Evolutionary conservation across 2,329 filamentous ascomycete species (phyloP).

Genomic region (Graphilbum fragrans): DNA sequence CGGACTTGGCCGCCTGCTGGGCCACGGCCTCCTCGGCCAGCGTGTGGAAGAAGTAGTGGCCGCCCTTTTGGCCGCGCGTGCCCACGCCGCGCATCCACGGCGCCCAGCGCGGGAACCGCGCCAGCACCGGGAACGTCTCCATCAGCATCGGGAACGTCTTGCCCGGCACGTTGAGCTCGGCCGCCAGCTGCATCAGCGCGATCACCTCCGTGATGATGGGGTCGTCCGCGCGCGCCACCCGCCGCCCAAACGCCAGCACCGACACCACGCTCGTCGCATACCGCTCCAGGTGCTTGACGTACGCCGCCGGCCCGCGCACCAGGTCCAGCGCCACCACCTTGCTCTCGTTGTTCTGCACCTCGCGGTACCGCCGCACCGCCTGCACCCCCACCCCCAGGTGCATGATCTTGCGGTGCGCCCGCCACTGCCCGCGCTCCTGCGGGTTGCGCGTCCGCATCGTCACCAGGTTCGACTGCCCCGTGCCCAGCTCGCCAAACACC

Average conservation of each 20-base stretch:
- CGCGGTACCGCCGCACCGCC: conserved; percentile 38
- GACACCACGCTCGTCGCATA: conserved; percentile 40
- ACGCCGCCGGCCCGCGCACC: conserved; percentile 28
- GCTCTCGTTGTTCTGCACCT: conserved; percentile 47
- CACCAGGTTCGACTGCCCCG: conserved; percentile 28
- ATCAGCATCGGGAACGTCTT: conserved; percentile 44
- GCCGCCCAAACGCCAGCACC: conserved; percentile 43
- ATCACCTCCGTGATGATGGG: conserved; percentile 49
- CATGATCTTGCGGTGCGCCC: conserved; percentile 35
- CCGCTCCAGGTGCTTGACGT: conserved; percentile 40
- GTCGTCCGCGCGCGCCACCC: conserved; percentile 36
- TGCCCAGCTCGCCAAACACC: conserved; percentile 32
- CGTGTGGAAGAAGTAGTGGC: conserved; percentile 37
- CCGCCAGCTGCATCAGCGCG: conserved; percentile 42
- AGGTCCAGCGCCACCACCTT: conserved; percentile 39
- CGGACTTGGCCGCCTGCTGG: conserved; percentile 19
- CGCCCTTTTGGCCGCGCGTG: conserved; percentile 24
- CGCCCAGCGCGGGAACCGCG: conserved; percentile 32
- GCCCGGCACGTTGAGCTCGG: conserved; percentile 39
- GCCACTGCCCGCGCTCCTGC: conserved; percentile 28
- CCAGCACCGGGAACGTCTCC: conserved; percentile 39
- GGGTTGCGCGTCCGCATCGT: conserved; percentile 28
- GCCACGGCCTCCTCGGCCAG: conserved; percentile 35
- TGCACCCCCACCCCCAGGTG: conserved; percentile 41
- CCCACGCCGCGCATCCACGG: conserved; percentile 38